Conservation (phyloP, 2,329 filamentous ascomycete genomes). For the Escovopsis sp. region DNA sequence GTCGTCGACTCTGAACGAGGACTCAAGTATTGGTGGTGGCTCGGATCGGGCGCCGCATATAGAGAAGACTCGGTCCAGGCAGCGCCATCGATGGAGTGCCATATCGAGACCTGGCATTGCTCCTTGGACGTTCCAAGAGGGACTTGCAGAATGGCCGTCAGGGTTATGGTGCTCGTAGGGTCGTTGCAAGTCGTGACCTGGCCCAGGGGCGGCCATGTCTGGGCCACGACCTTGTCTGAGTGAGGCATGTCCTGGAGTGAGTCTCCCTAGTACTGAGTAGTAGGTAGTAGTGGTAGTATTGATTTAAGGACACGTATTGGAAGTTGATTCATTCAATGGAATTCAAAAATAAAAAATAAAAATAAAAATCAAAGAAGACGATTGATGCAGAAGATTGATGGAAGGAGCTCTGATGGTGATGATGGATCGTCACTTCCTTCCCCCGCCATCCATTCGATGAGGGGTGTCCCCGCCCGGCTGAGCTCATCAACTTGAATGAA, state of each 20-base stretch:
- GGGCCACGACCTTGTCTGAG: conserved; percentile 24
- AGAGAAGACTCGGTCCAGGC: conserved; percentile 40
- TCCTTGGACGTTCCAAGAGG: conserved; percentile 37
- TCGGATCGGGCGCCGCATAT: conserved; percentile 8
- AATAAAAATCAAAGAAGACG: background rate
- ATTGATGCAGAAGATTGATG: too few relatives aligned
- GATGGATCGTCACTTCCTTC: too few relatives aligned
- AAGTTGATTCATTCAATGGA: too few relatives aligned
- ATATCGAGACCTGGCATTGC: conserved; percentile 59
- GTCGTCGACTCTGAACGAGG: conserved; percentile 10
- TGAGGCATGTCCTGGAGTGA: conserved; percentile 12
- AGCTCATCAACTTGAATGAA: too few relatives aligned
- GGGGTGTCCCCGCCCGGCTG: too few relatives aligned
- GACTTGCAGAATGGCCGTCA: conserved; percentile 59
- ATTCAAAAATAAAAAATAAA: too few relatives aligned
- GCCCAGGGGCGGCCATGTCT: conserved; percentile 56
- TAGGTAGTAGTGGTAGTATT: too few relatives aligned
- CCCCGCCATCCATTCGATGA: too few relatives aligned
- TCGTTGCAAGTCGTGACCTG: conserved; percentile 46
- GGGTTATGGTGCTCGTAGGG: conserved; percentile 27
- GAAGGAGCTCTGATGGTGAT: too few relatives aligned
- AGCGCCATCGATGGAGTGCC: conserved; percentile 47
- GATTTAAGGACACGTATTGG: too few relatives aligned
- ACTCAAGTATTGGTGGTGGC: conserved; percentile 31
- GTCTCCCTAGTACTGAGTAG: too few relatives aligned